These are phyloP conservation scores for Nicotiana benthamiana DNA, from an alignment of 257 asterid genomes.

Conservation along the genomic window DNA sequence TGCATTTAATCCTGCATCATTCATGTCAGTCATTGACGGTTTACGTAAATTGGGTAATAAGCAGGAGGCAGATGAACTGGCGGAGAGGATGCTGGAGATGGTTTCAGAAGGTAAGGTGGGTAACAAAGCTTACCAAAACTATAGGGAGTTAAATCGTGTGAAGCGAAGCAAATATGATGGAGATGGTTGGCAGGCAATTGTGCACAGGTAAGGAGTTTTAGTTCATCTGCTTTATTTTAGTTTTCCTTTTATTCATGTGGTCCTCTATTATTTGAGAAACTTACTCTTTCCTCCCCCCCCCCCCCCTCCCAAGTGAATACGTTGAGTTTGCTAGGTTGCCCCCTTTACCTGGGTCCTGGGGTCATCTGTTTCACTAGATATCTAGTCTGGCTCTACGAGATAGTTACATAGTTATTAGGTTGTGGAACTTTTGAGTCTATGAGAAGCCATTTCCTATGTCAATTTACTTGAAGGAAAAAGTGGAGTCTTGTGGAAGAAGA, in stretches of 20 bases:
- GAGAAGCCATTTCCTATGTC: background rate
- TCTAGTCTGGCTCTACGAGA: background rate
- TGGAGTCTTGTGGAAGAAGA: background rate
- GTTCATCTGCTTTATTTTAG: background rate
- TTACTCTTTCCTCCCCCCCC: background rate
- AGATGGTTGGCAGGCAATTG: slow-evolving; percentile 60
- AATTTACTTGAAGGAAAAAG: background rate
- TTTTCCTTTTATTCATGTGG: background rate
- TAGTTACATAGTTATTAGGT: background rate
- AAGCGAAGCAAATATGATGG: slow-evolving; percentile 27
- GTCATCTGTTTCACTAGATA: background rate
- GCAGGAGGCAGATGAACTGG: slow-evolving; percentile 62
- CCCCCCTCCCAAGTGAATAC: background rate
- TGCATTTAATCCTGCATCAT: slow-evolving; percentile 69
- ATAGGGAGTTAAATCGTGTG: slow-evolving; percentile 17
- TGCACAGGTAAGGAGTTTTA: slow-evolving; percentile 49
- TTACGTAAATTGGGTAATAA: slow-evolving; percentile 50
- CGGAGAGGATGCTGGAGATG: slow-evolving; percentile 65
- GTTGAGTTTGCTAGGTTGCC: background rate
- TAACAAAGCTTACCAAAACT: slow-evolving; percentile 28
- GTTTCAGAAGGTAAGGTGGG: slow-evolving; percentile 37
- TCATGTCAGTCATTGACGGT: slow-evolving; percentile 80
- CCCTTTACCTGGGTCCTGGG: slow-evolving; percentile 2
- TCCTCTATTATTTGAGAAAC: background rate
- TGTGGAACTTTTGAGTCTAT: background rate